Percentiles rank a stretch among this genome's conserved stretches.
phyloP scores from a whole-genome alignment of 2,329 filamentous ascomycete species.

The Diaporthe ilicicola region DNA sequence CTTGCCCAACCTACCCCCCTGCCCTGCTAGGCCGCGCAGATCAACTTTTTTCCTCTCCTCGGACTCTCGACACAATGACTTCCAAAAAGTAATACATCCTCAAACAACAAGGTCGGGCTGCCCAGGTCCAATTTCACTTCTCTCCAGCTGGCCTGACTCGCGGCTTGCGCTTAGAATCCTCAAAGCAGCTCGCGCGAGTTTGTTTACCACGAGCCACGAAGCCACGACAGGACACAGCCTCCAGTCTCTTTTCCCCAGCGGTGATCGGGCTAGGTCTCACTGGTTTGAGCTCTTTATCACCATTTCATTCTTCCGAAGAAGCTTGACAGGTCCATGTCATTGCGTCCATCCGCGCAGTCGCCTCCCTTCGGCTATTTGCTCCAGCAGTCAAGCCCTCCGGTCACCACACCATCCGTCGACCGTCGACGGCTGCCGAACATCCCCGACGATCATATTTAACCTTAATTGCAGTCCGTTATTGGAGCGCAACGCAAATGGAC shows the following conservation, averaged over 20 bases:
- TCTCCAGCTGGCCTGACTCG: slow-evolving; percentile 33
- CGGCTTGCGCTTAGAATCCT: slow-evolving; percentile 8
- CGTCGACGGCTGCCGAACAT: slow-evolving; percentile 3
- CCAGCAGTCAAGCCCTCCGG: background rate
- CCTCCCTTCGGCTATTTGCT: slow-evolving; percentile 9
- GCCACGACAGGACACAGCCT: slow-evolving; percentile 20
- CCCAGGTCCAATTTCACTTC: slow-evolving; percentile 32
- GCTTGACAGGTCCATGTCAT: slow-evolving; percentile 14
- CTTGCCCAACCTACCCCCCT: slow-evolving; percentile 25
- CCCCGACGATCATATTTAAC: slow-evolving; percentile 8
- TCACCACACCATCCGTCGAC: slow-evolving; percentile 14
- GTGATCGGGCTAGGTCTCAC: slow-evolving; percentile 28
- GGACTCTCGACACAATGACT: slow-evolving; percentile 23
- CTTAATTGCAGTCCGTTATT: background rate
- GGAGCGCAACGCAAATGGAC: slow-evolving; percentile 35
- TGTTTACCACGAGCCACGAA: slow-evolving; percentile 24
- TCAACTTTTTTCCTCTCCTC: slow-evolving; percentile 26
- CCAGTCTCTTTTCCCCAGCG: slow-evolving; percentile 18
- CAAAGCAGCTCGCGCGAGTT: slow-evolving; percentile 17
- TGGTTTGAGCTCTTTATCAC: slow-evolving; percentile 28
- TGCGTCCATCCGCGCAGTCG: background rate
- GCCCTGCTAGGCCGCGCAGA: slow-evolving; percentile 23
- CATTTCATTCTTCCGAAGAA: slow-evolving; percentile 18
- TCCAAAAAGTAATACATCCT: slow-evolving; percentile 24
- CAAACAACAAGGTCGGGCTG: slow-evolving; percentile 26